Percentiles rank a stretch among this genome's conserved stretches.
Conservation (phyloP, 345 rosid genomes). For the Rhizophora mangle region DNA sequence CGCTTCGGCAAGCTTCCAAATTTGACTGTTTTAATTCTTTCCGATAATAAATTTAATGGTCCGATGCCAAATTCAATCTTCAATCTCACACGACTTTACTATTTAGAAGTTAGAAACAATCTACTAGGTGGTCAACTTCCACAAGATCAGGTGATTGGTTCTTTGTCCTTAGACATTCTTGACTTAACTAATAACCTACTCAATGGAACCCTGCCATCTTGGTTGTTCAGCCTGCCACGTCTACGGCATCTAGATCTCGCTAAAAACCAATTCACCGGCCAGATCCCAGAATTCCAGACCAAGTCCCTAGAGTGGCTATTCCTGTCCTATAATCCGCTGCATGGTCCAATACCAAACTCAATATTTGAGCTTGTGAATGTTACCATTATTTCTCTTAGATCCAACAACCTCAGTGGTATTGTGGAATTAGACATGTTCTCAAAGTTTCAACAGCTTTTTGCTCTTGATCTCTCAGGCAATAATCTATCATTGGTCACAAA, state of each 20-base stretch:
- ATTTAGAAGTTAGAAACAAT: neutral
- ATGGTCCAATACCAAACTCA: slow-evolving; percentile 25
- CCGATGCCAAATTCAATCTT: slow-evolving; percentile 13
- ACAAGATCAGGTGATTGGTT: neutral
- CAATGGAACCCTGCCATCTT: slow-evolving; percentile 18
- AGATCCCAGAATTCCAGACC: slow-evolving; percentile 8
- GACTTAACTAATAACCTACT: slow-evolving; percentile 2
- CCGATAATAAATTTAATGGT: slow-evolving; percentile 17
- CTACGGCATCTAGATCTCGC: neutral
- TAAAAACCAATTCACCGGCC: slow-evolving; percentile 8
- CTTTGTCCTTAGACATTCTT: neutral
- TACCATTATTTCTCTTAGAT: slow-evolving; percentile 5
- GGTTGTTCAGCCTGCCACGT: slow-evolving; percentile 15
- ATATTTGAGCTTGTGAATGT: slow-evolving; percentile 20
- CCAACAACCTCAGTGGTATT: slow-evolving; percentile 22
- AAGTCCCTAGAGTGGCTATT: neutral
- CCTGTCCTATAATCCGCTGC: slow-evolving; percentile 10
- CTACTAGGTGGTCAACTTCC: neutral
- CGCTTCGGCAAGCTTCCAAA: slow-evolving; percentile 7
- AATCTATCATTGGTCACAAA: neutral
- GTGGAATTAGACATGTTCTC: slow-evolving; percentile 17
- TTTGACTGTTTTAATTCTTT: neutral
- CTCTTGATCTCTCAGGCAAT: slow-evolving; percentile 12
- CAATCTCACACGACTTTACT: neutral
- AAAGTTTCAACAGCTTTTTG: slow-evolving; percentile 7